Conservation (phyloP, 805 yeast genomes). For the Ogataea naganishii region DNA sequence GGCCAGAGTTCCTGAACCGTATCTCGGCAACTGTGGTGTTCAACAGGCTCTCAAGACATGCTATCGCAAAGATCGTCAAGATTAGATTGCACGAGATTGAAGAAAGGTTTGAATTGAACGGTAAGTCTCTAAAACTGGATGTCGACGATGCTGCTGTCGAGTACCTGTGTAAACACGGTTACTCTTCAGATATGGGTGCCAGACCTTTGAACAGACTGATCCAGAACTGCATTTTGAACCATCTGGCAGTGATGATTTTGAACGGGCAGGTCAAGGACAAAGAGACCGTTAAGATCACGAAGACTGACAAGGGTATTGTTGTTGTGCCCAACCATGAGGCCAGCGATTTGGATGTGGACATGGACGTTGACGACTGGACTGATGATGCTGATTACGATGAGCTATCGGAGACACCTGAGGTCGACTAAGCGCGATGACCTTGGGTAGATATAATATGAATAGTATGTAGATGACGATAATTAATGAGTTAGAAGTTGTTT, state of each 20-base stretch:
- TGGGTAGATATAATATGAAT: too few species aligned
- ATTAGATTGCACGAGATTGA: slow-evolving; percentile 82
- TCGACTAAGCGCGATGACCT: too few species aligned
- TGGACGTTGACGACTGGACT: slow-evolving; percentile 49
- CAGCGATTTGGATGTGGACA: slow-evolving; percentile 41
- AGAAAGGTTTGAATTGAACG: slow-evolving; percentile 74
- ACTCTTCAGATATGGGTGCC: slow-evolving; percentile 92
- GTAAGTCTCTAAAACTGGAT: slow-evolving; percentile 64
- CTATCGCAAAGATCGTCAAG: slow-evolving; percentile 85
- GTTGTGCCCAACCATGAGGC: slow-evolving; percentile 83
- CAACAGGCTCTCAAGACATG: slow-evolving; percentile 85
- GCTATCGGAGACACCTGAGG: slow-evolving; percentile 15
- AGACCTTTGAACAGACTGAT: slow-evolving; percentile 91
- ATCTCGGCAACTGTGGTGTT: slow-evolving; percentile 88
- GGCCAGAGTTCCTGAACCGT: slow-evolving; percentile 96
- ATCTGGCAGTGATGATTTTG: slow-evolving; percentile 79
- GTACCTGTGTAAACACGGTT: slow-evolving; percentile 78
- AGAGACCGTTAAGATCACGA: slow-evolving; percentile 67
- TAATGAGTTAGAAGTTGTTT: too few species aligned
- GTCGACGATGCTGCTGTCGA: slow-evolving; percentile 73
- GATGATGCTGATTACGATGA: slow-evolving; percentile 58
- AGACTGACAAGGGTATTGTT: slow-evolving; percentile 53
- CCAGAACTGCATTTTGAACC: slow-evolving; percentile 80
- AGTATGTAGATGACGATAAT: too few species aligned
- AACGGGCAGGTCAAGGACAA: slow-evolving; percentile 84